phyloP scores from a whole-genome alignment of 2,329 filamentous ascomycete genomes.

The Colletotrichum lindemuthianum region DNA sequence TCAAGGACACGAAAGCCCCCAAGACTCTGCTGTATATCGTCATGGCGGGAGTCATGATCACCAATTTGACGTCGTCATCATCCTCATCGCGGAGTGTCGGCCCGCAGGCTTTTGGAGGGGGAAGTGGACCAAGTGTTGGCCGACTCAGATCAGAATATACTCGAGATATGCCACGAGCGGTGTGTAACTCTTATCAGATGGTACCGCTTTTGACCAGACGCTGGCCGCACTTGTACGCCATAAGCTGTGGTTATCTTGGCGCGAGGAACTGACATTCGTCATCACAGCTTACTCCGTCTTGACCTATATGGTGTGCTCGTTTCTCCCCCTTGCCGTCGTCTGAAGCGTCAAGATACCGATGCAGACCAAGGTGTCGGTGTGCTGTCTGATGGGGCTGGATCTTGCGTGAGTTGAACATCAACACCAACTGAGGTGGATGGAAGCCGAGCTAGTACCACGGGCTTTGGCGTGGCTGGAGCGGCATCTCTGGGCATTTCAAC shows the following conservation, averaged over 20 bases:
- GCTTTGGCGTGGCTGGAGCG: slow-evolving; percentile 40
- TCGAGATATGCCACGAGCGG: slow-evolving; percentile 46
- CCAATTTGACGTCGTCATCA: slow-evolving; percentile 45
- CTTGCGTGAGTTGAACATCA: slow-evolving; percentile 34
- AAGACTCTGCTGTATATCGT: slow-evolving; percentile 43
- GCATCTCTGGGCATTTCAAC: slow-evolving; percentile 38
- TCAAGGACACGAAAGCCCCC: slow-evolving; percentile 47
- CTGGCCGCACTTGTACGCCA: no score
- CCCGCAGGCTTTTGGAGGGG: slow-evolving; percentile 38
- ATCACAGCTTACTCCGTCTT: slow-evolving; percentile 39
- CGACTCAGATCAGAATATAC: slow-evolving; percentile 44
- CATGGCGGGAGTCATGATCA: slow-evolving; percentile 44
- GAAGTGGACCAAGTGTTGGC: slow-evolving; percentile 41
- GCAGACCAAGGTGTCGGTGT: slow-evolving; percentile 43
- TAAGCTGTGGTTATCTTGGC: neutral
- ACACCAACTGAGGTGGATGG: no score
- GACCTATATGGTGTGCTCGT: slow-evolving; percentile 40
- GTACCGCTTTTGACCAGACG: no score
- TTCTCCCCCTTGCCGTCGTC: slow-evolving; percentile 45
- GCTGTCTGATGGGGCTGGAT: slow-evolving; percentile 45
- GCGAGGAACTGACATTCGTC: neutral
- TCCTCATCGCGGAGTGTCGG: slow-evolving; percentile 45
- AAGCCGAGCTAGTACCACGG: slow-evolving; percentile 1
- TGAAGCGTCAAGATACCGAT: slow-evolving; percentile 45
- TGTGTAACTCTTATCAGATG: slow-evolving; percentile 7